Conservation (phyloP, 768 basidiomycete species). For the Podaxis mareebaensis region DNA sequence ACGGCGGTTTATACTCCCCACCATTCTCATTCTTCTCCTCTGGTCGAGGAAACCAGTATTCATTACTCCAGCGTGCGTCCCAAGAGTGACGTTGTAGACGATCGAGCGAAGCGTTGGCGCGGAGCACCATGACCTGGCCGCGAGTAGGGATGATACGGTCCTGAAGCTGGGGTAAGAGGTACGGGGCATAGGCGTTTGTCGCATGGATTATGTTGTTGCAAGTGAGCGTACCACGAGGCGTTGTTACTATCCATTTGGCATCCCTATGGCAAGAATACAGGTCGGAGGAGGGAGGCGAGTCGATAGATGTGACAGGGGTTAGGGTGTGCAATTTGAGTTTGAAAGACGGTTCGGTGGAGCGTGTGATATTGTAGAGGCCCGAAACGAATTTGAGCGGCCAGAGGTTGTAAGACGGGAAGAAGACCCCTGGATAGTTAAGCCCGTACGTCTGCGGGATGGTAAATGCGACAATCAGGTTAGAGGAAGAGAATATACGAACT, state of each 20-base stretch:
- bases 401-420: slow-evolving; percentile 59
- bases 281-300: slow-evolving; percentile 9
- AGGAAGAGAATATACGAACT: slow-evolving; percentile 30
- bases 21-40: slow-evolving; percentile 18
- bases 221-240: slow-evolving; percentile 59
- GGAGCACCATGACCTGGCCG: slow-evolving; percentile 60
- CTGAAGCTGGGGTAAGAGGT: slow-evolving; percentile 56
- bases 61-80: slow-evolving; percentile 52
- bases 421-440: slow-evolving; percentile 51
- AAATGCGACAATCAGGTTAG: not conserved
- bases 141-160: slow-evolving; percentile 67
- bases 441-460: slow-evolving; percentile 37
- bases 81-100: slow-evolving; percentile 46
- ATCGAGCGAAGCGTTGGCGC: slow-evolving; percentile 34
- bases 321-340: slow-evolving; percentile 66
- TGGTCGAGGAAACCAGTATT: slow-evolving; percentile 86
- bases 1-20: slow-evolving; percentile 38
- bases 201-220: slow-evolving; percentile 78
- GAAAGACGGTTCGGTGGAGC: slow-evolving; percentile 26
- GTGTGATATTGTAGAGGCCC: slow-evolving; percentile 41
- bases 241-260: slow-evolving; percentile 28
- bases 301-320: slow-evolving; percentile 62
- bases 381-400: slow-evolving; percentile 86
- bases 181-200: slow-evolving; percentile 81
- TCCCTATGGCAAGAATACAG: too few relatives aligned